A percentile compares a stretch with the other conserved stretches of the same genome.
phyloP scores from a whole-genome alignment of 2,329 filamentous ascomycete genomes.

The Sphaceloma murrayae region DNA sequence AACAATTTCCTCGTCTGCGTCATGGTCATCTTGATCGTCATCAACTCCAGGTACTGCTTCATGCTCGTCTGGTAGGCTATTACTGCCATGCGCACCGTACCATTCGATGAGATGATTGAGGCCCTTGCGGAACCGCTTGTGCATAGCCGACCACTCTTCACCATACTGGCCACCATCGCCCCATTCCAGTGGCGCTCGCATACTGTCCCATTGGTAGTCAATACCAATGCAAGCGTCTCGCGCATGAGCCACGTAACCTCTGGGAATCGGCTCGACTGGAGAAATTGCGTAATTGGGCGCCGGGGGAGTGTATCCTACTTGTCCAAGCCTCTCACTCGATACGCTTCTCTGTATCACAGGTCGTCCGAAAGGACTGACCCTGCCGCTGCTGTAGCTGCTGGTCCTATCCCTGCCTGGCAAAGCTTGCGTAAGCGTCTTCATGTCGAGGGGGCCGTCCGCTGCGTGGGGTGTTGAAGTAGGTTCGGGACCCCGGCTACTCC shows the following conservation, averaged over 20 bases:
- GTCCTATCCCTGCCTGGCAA: conserved; percentile 38
- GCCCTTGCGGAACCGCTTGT: conserved; percentile 74
- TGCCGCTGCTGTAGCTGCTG: conserved; percentile 30
- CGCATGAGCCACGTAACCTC: conserved; percentile 82
- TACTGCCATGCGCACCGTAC: conserved; percentile 52
- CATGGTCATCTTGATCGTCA: conserved; percentile 28
- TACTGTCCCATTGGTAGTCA: conserved; percentile 97
- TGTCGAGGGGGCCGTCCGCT: conserved; percentile 22
- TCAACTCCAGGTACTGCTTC: conserved; percentile 25
- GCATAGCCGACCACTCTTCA: conserved; percentile 95
- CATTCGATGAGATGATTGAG: conserved; percentile 71
- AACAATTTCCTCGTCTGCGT: conserved; percentile 62
- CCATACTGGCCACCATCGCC: conserved; percentile 79
- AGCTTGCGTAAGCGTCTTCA: conserved; percentile 32
- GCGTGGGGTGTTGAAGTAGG: conserved; percentile 15
- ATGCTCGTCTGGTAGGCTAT: conserved; percentile 31
- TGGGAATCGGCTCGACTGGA: conserved; percentile 67
- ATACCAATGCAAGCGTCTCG: conserved; percentile 74
- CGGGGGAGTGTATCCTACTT: conserved; percentile 58
- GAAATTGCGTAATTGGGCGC: conserved; percentile 77
- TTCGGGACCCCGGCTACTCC: conserved; percentile 32
- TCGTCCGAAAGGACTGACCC: conserved; percentile 14
- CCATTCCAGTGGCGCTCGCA: conserved; percentile 67
- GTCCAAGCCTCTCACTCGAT: conserved; percentile 23
- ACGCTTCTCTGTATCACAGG: conserved; percentile 15